Evolutionary conservation across 1,284 basidiomycete species (phyloP), one percentile per base, ranked within the genome.

Genomic region (Takashimella tepidaria): DNA sequence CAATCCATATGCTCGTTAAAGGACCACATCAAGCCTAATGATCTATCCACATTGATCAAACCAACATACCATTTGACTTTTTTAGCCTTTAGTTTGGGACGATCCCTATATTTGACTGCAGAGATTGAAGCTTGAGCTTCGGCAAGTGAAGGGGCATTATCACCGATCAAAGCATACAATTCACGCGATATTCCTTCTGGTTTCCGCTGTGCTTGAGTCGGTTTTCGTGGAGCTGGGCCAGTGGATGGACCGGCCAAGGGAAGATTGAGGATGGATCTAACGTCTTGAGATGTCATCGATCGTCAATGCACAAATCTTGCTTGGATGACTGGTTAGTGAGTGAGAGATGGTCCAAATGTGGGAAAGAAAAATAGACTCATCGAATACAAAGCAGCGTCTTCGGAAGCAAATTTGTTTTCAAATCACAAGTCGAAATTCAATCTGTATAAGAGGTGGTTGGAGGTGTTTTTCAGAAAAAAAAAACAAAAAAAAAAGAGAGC

Each of bases 131-230:
- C 65, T 46, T 72, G 73, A 52, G 52, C 68, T 49, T 72, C 63
- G 4, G 66, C 84, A 41, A 97, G 80, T 1, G 87, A 86, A 2
- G 93, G 91, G 4, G 87, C 87, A 53, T 90, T 89, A 62, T 91
- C 85, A 19, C 95, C 96, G 60, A 98, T 95, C 56, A 98, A 83
- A 0, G 89, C 86, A 74, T 89, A 97, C 2, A 98, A 81, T 74
- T 98, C 93, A 60, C 92, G 81, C 0, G 91, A 87, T 61, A 98
- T 95, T 22, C 93, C 95, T 27, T 92, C 89, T 1, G 87, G 88
- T 73, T 89, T 90, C 47, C 62, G 64, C 4, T 53, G 53, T 8
- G 51, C 27, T 12, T 49, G 37, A 41, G 53, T 45, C 3, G 48
- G 20, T 44, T 77, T 37, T 73, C 78, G 27, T 71, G 70, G 41